Evolutionary conservation across 768 basidiomycete genomes (phyloP).

Genomic region (Amanita polypyramis): DNA sequence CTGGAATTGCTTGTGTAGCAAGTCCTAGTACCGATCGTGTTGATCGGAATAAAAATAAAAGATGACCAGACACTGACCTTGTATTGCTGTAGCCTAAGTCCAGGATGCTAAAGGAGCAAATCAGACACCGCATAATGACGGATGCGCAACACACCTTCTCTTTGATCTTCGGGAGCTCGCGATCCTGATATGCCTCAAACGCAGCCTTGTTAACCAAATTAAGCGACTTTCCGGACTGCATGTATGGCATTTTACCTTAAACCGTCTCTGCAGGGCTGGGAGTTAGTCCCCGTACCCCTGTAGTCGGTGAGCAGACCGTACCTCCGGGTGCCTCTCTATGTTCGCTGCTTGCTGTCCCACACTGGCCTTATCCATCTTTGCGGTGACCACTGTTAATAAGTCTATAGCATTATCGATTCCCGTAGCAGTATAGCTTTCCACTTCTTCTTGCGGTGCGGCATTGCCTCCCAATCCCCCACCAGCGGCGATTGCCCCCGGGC

Average conservation of each 20-base stretch:
- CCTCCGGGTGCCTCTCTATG: slow-evolving; percentile 90
- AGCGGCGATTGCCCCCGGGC: slow-evolving; percentile 78
- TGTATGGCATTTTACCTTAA: slow-evolving; percentile 47
- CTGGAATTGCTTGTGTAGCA: slow-evolving; percentile 91
- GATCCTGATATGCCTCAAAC: slow-evolving; percentile 85
- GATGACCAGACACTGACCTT: slow-evolving; percentile 35
- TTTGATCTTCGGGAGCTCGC: slow-evolving; percentile 70
- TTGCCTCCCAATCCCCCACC: slow-evolving; percentile 38
- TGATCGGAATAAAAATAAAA: not conserved
- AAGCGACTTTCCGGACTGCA: not conserved
- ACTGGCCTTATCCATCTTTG: slow-evolving; percentile 89
- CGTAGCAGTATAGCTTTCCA: slow-evolving; percentile 70
- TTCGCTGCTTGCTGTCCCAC: slow-evolving; percentile 79
- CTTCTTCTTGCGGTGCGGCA: slow-evolving; percentile 20
- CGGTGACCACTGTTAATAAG: slow-evolving; percentile 78
- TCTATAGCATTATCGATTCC: slow-evolving; percentile 90
- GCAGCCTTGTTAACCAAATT: slow-evolving; percentile 43
- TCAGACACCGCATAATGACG: slow-evolving; percentile 8
- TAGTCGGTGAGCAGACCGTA: slow-evolving; percentile 20
- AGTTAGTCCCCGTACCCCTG: slow-evolving; percentile 9
- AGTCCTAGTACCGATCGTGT: slow-evolving; percentile 38
- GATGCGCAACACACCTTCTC: slow-evolving; percentile 40
- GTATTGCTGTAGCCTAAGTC: slow-evolving; percentile 85
- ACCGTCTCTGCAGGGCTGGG: slow-evolving; percentile 52
- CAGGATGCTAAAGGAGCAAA: slow-evolving; percentile 54